phyloP scores from a whole-genome alignment of 2,329 filamentous ascomycete species.

The Teratosphaeria epicoccoides region DNA sequence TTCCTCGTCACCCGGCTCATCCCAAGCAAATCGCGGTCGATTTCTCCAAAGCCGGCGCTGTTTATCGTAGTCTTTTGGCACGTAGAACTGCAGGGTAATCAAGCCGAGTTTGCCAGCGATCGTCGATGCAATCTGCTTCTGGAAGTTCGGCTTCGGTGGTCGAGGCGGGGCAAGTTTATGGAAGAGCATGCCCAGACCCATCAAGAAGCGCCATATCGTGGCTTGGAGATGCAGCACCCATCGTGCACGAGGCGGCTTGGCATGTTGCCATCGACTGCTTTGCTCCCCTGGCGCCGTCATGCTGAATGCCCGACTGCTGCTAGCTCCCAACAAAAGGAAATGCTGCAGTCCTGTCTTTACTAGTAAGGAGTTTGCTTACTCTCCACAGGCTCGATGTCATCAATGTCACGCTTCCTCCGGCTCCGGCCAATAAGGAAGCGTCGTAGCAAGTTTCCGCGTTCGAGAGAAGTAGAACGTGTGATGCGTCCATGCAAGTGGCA shows the following conservation, averaged over 20 bases:
- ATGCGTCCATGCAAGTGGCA: not conserved
- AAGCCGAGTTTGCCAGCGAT: conserved; percentile 35
- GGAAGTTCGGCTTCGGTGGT: conserved; percentile 51
- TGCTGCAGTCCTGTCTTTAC: too few relatives aligned
- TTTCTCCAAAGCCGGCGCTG: conserved; percentile 28
- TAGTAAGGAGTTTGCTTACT: too few relatives aligned
- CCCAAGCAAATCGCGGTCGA: conserved; percentile 1
- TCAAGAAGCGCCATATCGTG: conserved; percentile 55
- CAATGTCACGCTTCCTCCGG: not conserved
- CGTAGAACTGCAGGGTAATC: conserved; percentile 51
- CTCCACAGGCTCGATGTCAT: not conserved
- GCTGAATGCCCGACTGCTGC: not conserved
- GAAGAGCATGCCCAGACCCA: conserved; percentile 58
- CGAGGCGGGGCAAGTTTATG: conserved; percentile 52
- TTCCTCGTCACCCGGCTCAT: conserved; percentile 3
- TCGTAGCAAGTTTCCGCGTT: not conserved
- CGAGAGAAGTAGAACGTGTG: not conserved
- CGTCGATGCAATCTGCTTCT: conserved; percentile 43
- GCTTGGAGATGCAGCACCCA: conserved; percentile 55
- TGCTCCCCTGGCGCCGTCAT: not conserved
- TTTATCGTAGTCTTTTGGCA: conserved; percentile 41
- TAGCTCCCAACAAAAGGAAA: not conserved
- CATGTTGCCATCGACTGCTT: conserved; percentile 2
- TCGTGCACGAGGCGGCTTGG: conserved; percentile 33
- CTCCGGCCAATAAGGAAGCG: not conserved